Conservation (phyloP, 164 flowering plant genomes). For the Hamamelis virginiana region DNA sequence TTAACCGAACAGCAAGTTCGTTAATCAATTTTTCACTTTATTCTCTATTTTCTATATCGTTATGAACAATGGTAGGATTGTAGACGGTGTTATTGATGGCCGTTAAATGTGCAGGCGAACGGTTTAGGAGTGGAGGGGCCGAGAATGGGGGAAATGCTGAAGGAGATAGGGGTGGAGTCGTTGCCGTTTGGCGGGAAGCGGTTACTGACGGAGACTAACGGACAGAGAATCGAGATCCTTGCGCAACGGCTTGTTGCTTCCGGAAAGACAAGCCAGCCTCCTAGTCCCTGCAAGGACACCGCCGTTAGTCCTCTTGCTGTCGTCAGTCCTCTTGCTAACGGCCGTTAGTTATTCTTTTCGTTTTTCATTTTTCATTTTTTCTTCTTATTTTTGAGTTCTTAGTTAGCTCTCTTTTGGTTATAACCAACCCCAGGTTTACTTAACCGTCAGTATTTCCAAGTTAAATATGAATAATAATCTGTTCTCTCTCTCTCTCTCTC, state of each 20-base stretch:
- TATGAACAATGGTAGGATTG: not conserved
- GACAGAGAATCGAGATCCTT: constrained; percentile 64
- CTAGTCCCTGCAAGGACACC: constrained; percentile 75
- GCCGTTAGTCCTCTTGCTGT: constrained; percentile 55
- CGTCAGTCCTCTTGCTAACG: constrained; percentile 56
- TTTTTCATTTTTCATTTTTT: not conserved
- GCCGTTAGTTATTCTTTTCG: constrained; percentile 41
- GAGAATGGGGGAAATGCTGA: constrained; percentile 41
- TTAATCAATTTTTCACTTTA: not conserved
- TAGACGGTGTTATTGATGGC: too few species aligned
- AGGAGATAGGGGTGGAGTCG: constrained; percentile 76
- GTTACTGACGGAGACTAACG: constrained; percentile 83
- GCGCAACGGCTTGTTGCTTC: constrained; percentile 79
- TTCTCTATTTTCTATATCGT: not conserved
- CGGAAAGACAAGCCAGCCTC: constrained; percentile 60
- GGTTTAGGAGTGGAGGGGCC: constrained; percentile 27
- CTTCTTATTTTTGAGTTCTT: not conserved
- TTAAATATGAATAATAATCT: constrained; percentile 9
- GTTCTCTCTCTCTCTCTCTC: not conserved
- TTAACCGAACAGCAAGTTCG: not conserved
- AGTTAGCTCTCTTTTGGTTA: constrained; percentile 1
- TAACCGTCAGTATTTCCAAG: not conserved
- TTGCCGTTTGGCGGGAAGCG: constrained; percentile 95
- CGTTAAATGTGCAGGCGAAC: constrained; percentile 46
- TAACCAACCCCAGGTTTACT: constrained; percentile 10